Conservation (phyloP, 768 basidiomycete species). For the Russula dissimulans region DNA sequence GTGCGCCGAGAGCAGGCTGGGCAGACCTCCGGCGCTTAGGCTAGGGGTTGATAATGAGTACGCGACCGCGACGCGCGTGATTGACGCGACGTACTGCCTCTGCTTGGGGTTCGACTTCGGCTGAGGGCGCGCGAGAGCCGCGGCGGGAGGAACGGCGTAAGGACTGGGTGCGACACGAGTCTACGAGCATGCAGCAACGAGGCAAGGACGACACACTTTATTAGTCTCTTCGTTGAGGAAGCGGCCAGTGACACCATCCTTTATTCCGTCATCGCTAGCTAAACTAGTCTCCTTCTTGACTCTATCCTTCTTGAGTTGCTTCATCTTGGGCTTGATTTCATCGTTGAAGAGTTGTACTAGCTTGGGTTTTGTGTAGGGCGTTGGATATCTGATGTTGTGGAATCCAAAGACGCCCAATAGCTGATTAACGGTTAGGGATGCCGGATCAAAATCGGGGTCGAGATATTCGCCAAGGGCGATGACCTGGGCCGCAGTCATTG, state of each 20-base stretch:
- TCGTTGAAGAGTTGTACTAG: constrained; percentile 71
- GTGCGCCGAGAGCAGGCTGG: constrained; percentile 54
- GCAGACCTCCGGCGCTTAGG: constrained; percentile 76
- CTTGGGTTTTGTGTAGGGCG: constrained; percentile 68
- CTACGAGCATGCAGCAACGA: constrained; percentile 9
- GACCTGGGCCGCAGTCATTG: constrained; percentile 65
- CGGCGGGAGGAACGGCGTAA: constrained; percentile 53
- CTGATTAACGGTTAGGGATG: constrained; percentile 69
- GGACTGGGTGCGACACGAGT: constrained; percentile 25
- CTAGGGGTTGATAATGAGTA: constrained; percentile 29
- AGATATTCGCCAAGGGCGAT: constrained; percentile 72
- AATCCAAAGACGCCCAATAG: constrained; percentile 67
- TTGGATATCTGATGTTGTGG: constrained; percentile 67
- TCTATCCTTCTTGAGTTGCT: constrained; percentile 53
- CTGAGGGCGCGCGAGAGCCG: constrained; percentile 45
- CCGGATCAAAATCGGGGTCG: constrained; percentile 66
- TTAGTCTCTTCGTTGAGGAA: constrained; percentile 39
- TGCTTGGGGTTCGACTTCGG: constrained; percentile 35
- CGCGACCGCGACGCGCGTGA: constrained; percentile 15
- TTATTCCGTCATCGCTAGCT: constrained; percentile 77
- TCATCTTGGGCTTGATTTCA: constrained; percentile 53
- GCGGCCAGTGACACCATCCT: constrained; percentile 73
- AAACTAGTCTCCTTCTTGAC: constrained; percentile 56
- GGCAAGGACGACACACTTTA: constrained; percentile 32
- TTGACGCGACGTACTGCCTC: constrained; percentile 44